These are phyloP conservation scores for Ambrosia artemisiifolia DNA, from an alignment of 129 eudicot genomes.

Conservation along the genomic window DNA sequence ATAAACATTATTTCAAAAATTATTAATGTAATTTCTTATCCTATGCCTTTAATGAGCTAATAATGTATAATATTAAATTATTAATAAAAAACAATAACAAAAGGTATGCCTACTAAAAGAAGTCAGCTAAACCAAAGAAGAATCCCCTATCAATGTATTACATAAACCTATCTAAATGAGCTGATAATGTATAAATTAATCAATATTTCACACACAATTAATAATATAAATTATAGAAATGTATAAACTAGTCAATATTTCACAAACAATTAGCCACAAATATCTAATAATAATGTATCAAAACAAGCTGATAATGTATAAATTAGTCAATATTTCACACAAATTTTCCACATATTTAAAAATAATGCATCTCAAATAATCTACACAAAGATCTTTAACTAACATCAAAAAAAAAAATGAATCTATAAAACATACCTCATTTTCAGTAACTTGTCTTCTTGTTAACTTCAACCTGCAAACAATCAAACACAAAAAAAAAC, in stretches of 20 bases:
- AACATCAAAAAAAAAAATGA: neutral
- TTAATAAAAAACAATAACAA: too few relatives aligned
- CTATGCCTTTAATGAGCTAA: too few relatives aligned
- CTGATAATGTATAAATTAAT: too few relatives aligned
- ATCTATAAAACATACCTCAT: neutral
- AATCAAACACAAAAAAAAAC: neutral
- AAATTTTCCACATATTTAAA: neutral
- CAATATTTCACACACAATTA: too few relatives aligned
- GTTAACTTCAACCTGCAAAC: neutral
- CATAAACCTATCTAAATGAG: neutral
- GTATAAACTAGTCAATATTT: too few relatives aligned
- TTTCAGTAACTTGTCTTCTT: neutral
- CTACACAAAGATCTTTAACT: neutral
- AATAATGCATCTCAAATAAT: neutral
- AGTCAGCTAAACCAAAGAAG: too few relatives aligned
- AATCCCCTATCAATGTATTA: neutral
- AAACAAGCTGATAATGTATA: neutral
- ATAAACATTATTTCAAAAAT: neutral
- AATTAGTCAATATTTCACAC: neutral
- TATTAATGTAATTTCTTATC: neutral
- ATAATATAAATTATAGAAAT: too few relatives aligned
- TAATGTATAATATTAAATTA: too few relatives aligned
- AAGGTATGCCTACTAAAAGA: too few relatives aligned
- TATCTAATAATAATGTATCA: too few relatives aligned
- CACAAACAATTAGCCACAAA: too few relatives aligned